Evolutionary conservation across 2,329 filamentous ascomycete genomes (phyloP).

Genomic region (Botrytis cinerea): DNA sequence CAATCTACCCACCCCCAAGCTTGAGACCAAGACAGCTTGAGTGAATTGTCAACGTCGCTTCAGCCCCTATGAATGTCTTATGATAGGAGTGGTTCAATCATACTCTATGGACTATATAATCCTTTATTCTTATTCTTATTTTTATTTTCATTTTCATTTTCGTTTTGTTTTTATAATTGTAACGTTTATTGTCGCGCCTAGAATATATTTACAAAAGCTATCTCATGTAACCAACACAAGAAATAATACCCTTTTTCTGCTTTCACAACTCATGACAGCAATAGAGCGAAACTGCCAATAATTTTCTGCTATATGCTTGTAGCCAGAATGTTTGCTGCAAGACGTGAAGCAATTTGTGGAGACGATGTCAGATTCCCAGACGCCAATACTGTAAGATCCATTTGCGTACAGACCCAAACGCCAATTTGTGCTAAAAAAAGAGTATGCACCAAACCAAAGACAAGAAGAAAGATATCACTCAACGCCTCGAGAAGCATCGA

Average conservation of each 20-base stretch:
- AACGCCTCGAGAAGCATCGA: slow-evolving; percentile 21
- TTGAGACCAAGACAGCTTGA: background rate
- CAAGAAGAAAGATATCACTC: slow-evolving; percentile 19
- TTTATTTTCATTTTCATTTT: background rate
- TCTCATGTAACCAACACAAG: slow-evolving; percentile 18
- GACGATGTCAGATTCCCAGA: slow-evolving; percentile 13
- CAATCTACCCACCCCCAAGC: too few species aligned
- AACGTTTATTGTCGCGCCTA: slow-evolving; percentile 14
- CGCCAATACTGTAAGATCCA: slow-evolving; percentile 24
- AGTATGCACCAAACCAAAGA: slow-evolving; percentile 23
- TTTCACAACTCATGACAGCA: slow-evolving; percentile 23
- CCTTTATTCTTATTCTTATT: background rate
- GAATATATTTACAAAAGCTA: slow-evolving; percentile 23
- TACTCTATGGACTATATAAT: background rate
- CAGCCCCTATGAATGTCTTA: background rate
- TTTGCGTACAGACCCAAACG: slow-evolving; percentile 24
- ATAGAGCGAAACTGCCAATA: slow-evolving; percentile 20
- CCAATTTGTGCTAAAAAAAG: slow-evolving; percentile 17
- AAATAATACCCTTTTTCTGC: slow-evolving; percentile 13
- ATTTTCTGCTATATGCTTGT: slow-evolving; percentile 22
- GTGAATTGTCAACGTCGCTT: background rate
- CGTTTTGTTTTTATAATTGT: slow-evolving; percentile 5
- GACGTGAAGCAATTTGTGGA: slow-evolving; percentile 15
- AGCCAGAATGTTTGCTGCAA: slow-evolving; percentile 23
- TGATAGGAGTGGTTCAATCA: background rate